Evolutionary conservation across 805 yeast genomes (phyloP).

Genomic region (Candida krabiensis): DNA sequence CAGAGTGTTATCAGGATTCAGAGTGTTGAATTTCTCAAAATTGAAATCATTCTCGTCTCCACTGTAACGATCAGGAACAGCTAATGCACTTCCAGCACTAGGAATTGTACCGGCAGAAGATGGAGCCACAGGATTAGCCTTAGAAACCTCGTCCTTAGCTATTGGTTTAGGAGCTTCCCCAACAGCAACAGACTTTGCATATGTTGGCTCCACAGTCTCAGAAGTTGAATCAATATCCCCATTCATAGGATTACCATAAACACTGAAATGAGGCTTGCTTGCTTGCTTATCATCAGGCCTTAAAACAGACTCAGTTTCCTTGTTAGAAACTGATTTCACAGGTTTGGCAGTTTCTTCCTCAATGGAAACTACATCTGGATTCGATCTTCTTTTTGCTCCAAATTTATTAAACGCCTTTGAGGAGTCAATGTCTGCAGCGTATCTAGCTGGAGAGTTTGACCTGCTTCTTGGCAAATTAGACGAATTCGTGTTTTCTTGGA

Average conservation of each 20-base stretch:
- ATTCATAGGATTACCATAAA: constrained; percentile 12
- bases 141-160: background rate
- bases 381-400: constrained; percentile 29
- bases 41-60: constrained; percentile 44
- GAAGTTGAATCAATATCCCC: constrained; percentile 5
- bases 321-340: constrained; percentile 5
- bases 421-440: constrained; percentile 8
- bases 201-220: constrained; percentile 2
- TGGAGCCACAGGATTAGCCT: constrained; percentile 5
- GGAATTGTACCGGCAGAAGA: constrained; percentile 19
- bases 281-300: constrained; percentile 1
- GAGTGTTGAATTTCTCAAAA: constrained; percentile 73
- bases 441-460: constrained; percentile 20
- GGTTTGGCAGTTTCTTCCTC: constrained; percentile 4
- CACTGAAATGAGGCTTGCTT: constrained; percentile 1
- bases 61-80: constrained; percentile 11
- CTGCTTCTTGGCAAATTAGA: constrained; percentile 15
- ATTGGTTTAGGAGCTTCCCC: background rate
- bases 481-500: constrained; percentile 21
- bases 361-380: constrained; percentile 3
- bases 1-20: constrained; percentile 85
- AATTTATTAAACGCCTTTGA: constrained; percentile 31
- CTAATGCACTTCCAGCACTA: constrained; percentile 25
- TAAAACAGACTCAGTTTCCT: background rate
- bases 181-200: constrained; percentile 4